Conservation (phyloP, 2,329 filamentous ascomycete genomes). For the Ilyonectria sp. region DNA sequence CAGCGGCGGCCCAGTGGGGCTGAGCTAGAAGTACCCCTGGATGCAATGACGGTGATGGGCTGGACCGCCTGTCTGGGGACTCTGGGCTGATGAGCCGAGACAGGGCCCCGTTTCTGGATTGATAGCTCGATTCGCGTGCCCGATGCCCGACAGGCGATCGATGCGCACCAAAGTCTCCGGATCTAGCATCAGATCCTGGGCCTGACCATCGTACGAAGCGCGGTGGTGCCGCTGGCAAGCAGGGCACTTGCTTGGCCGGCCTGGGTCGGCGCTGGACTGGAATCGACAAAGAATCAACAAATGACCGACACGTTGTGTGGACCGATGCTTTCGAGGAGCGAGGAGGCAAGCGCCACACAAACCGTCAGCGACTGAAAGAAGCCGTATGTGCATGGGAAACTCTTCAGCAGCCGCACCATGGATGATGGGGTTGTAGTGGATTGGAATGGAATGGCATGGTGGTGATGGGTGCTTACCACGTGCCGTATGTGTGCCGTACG, state of each 20-base stretch:
- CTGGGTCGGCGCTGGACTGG: not conserved
- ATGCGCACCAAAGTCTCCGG: slow-evolving; percentile 13
- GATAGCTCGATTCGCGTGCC: slow-evolving; percentile 17
- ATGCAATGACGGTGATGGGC: slow-evolving; percentile 19
- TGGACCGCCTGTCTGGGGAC: slow-evolving; percentile 13
- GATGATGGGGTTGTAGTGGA: not conserved
- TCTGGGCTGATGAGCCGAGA: slow-evolving; percentile 20
- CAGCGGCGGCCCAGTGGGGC: slow-evolving; percentile 11
- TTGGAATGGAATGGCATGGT: not conserved
- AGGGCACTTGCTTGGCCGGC: not conserved
- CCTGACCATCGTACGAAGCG: slow-evolving; percentile 2
- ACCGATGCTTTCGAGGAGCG: slow-evolving; percentile 11
- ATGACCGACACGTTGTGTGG: not conserved
- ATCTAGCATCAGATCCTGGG: not conserved
- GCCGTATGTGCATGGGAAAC: not conserved
- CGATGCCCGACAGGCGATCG: slow-evolving; percentile 25
- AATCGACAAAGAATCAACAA: not conserved
- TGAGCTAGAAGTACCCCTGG: slow-evolving; percentile 17
- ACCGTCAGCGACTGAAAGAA: not conserved
- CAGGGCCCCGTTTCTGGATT: slow-evolving; percentile 12
- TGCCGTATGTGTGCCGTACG: not conserved
- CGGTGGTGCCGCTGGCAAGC: not conserved
- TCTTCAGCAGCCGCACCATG: not conserved
- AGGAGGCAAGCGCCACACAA: slow-evolving; percentile 9
- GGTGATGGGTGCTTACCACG: not conserved